phyloP scores from a whole-genome alignment of 768 basidiomycete species.

The Pleurotus platypus region DNA sequence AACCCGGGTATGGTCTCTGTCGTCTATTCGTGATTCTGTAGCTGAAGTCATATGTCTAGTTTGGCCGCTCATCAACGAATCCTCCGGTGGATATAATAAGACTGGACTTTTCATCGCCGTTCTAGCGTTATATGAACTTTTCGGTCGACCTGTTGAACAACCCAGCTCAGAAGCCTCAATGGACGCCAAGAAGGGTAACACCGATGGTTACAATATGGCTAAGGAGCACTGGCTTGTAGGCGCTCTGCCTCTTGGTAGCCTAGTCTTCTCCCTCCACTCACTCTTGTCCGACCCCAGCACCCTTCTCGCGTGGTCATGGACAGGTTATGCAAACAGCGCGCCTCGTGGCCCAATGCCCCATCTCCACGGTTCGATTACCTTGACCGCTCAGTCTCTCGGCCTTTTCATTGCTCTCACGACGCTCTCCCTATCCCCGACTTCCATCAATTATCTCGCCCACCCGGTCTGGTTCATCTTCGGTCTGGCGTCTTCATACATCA shows the following conservation, averaged over 20 bases:
- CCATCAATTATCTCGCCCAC: constrained; percentile 31
- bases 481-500: constrained; percentile 42
- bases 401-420: constrained; percentile 33
- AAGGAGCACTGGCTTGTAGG: constrained; percentile 20
- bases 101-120: constrained; percentile 56
- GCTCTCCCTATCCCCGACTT: constrained; percentile 32
- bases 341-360: constrained; percentile 72
- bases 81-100: constrained; percentile 69
- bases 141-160: constrained; percentile 32
- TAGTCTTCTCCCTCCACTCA: constrained; percentile 71
- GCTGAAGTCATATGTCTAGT: constrained; percentile 33
- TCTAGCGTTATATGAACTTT: constrained; percentile 55
- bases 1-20: constrained; percentile 57
- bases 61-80: constrained; percentile 72
- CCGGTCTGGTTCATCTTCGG: constrained; percentile 57
- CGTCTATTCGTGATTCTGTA: no score
- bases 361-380: constrained; percentile 64
- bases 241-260: constrained; percentile 60
- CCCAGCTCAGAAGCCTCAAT: constrained; percentile 10
- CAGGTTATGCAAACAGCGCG: constrained; percentile 64
- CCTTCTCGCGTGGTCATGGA: constrained; percentile 86
- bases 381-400: constrained; percentile 60
- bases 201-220: constrained; percentile 9
- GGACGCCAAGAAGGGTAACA: background rate
- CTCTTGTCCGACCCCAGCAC: constrained; percentile 75